These are phyloP conservation scores for Anisodus tanguticus DNA, from an alignment of 257 asterid species.

Conservation along the genomic window DNA sequence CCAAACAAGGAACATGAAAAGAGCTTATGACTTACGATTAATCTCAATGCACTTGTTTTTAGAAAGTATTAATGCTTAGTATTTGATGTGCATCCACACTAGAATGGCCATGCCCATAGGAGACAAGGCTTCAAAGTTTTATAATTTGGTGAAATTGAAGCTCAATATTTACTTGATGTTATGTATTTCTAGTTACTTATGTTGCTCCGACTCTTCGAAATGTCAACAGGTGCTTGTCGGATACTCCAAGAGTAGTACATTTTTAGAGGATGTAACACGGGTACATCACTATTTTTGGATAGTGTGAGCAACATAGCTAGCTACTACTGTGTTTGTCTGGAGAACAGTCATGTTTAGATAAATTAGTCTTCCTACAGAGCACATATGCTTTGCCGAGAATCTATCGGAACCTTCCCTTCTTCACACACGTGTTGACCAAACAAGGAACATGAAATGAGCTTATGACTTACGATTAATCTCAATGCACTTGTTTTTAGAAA, in stretches of 20 bases:
- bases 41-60: background rate
- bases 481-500: background rate
- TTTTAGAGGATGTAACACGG: too few relatives aligned
- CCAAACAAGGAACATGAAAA: background rate
- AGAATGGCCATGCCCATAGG: background rate
- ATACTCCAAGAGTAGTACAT: too few relatives aligned
- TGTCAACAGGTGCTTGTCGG: too few relatives aligned
- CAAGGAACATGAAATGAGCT: background rate
- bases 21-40: background rate
- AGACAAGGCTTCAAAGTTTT: background rate
- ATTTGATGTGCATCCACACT: background rate
- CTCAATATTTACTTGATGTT: background rate
- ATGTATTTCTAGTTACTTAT: too few relatives aligned
- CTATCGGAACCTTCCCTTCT: conserved; percentile 39
- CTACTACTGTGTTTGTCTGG: background rate
- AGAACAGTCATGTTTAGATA: background rate
- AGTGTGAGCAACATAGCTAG: too few relatives aligned
- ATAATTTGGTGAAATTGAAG: background rate
- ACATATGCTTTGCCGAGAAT: too few relatives aligned
- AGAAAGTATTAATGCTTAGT: background rate
- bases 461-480: background rate
- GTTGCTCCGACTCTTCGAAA: too few relatives aligned
- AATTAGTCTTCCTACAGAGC: too few relatives aligned
- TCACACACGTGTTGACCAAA: background rate
- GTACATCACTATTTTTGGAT: too few relatives aligned